phyloP scores from a whole-genome alignment of 129 eudicot genomes.

The Flaveria robusta region DNA sequence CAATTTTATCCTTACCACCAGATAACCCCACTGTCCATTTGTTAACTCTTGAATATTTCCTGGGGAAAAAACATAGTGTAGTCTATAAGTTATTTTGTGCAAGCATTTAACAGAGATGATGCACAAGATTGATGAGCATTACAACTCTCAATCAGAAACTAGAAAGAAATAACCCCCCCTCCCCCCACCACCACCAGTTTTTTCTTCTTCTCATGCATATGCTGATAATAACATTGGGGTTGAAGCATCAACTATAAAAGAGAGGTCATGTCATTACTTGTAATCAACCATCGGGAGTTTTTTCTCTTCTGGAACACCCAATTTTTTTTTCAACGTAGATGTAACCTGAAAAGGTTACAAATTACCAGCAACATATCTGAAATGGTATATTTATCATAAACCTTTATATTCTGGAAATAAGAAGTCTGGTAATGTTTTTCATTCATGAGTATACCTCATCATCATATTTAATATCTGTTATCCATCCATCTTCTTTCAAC shows the following conservation, averaged over 20 bases:
- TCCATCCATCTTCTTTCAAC: constrained; percentile 62
- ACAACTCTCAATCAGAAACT: neutral
- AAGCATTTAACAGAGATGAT: constrained; percentile 8
- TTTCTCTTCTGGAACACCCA: constrained; percentile 64
- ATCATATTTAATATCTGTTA: constrained; percentile 82
- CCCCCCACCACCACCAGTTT: neutral
- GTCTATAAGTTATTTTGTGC: constrained; percentile 16
- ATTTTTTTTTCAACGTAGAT: constrained; percentile 77
- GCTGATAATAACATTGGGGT: neutral
- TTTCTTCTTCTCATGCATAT: neutral
- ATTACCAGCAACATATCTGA: constrained; percentile 35
- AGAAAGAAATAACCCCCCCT: neutral
- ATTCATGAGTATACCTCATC: constrained; percentile 40
- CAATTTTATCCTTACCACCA: constrained; percentile 76
- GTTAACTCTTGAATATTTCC: constrained; percentile 77
- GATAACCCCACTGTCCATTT: constrained; percentile 87
- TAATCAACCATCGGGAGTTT: constrained; percentile 87
- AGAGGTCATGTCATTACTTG: constrained; percentile 50
- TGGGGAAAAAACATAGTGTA: constrained; percentile 31
- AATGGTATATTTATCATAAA: constrained; percentile 22
- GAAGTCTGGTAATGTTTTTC: constrained; percentile 32
- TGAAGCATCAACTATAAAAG: neutral
- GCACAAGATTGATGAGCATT: constrained; percentile 1
- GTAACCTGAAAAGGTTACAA: constrained; percentile 60
- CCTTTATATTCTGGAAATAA: constrained; percentile 14